Evolutionary conservation across 495 filamentous ascomycete genomes (phyloP).

Genomic region (Penicillium atrosanguineum): DNA sequence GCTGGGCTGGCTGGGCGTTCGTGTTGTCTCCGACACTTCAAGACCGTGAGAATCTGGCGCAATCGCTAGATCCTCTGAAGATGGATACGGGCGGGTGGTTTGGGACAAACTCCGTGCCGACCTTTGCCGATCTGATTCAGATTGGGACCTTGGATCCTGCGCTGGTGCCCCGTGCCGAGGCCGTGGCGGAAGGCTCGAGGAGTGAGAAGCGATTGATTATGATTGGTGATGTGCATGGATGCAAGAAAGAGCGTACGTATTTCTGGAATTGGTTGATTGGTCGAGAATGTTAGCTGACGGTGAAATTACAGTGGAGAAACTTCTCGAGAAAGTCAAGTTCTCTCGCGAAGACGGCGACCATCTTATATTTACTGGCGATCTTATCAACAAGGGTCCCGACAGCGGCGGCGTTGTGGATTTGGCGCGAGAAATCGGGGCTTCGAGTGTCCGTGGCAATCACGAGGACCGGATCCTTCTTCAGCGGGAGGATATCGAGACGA

Average conservation of each 20-base stretch:
- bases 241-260: constrained; percentile 57
- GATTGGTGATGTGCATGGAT: constrained; percentile 90
- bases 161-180: constrained; percentile 26
- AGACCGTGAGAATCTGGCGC: constrained; percentile 35
- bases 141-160: constrained; percentile 37
- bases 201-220: constrained; percentile 59
- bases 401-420: constrained; percentile 74
- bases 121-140: constrained; percentile 49
- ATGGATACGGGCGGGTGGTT: constrained; percentile 38
- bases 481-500: constrained; percentile 15
- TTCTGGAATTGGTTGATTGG: not conserved
- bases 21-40: constrained; percentile 39
- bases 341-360: constrained; percentile 60
- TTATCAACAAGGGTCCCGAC: constrained; percentile 87
- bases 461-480: constrained; percentile 74
- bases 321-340: constrained; percentile 69
- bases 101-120: constrained; percentile 47
- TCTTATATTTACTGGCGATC: constrained; percentile 77
- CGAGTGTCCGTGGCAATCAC: constrained; percentile 88
- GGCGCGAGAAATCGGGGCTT: constrained; percentile 65
- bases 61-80: constrained; percentile 38
- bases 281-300: constrained; percentile 5
- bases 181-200: constrained; percentile 7
- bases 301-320: constrained; percentile 47
- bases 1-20: constrained; percentile 40